Conservation (phyloP, 306 rosid genomes). For the Ormosia emarginata region DNA sequence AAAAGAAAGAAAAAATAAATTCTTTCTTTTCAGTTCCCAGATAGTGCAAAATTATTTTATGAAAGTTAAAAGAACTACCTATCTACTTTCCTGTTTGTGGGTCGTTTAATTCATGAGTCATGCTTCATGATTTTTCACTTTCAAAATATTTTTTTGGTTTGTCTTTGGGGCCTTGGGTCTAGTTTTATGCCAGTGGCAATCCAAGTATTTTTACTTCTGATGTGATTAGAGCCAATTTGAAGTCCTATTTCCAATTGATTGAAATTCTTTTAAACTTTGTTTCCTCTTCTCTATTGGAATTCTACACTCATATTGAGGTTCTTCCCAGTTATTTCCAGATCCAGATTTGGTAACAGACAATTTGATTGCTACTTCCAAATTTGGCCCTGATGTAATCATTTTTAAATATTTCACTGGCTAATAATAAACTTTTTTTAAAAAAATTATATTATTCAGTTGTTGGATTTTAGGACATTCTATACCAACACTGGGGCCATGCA, state of each 20-base stretch:
- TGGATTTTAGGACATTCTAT: constrained; percentile 1
- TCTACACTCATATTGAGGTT: not conserved
- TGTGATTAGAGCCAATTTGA: constrained; percentile 10
- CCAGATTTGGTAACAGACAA: not conserved
- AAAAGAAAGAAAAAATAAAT: not conserved
- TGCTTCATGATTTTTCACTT: not conserved
- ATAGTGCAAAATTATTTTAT: not conserved
- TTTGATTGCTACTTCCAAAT: constrained; percentile 7
- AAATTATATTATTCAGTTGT: not conserved
- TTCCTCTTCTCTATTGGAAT: not conserved
- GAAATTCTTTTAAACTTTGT: not conserved
- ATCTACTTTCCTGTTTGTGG: not conserved
- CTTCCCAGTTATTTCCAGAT: constrained; percentile 17
- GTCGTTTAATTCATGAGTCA: constrained; percentile 4
- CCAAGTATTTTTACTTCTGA: not conserved
- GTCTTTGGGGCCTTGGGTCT: constrained; percentile 15
- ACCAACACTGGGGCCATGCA: not conserved
- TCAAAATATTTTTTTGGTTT: not conserved
- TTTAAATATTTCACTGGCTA: not conserved
- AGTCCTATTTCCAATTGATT: not conserved
- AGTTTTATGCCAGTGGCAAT: constrained; percentile 10
- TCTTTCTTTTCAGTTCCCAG: constrained; percentile 27
- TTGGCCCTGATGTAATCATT: not conserved
- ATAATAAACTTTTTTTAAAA: not conserved
- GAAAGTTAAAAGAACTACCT: not conserved